Evolutionary conservation across 106 monocot genomes (phyloP).

Genomic region (Allium sativum): DNA sequence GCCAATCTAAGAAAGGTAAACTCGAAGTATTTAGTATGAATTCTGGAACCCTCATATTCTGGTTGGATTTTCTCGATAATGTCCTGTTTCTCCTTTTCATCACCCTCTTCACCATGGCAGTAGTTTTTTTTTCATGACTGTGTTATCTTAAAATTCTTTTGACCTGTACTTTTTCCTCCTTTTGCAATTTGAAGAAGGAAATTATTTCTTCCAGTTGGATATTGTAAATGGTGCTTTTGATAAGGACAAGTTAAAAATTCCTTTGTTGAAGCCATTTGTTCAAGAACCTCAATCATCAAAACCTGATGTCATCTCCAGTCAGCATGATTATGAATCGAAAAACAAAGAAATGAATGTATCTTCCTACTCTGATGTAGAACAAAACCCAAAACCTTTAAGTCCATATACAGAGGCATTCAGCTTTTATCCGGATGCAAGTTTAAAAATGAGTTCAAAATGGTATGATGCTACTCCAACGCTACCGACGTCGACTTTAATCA

Average conservation of each 20-base stretch:
- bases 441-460: constrained; percentile 4
- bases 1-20: too few relatives aligned
- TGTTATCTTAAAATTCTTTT: too few relatives aligned
- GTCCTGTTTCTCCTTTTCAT: too few relatives aligned
- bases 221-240: too few relatives aligned
- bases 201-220: too few relatives aligned
- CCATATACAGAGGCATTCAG: constrained; percentile 1
- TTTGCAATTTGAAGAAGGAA: too few relatives aligned
- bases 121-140: too few relatives aligned
- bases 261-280: neutral
- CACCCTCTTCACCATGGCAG: too few relatives aligned
- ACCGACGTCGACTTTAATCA: neutral
- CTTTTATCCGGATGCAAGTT: constrained; percentile 3
- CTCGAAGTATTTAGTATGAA: too few relatives aligned
- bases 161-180: too few relatives aligned
- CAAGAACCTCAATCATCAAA: neutral
- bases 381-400: neutral
- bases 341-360: neutral
- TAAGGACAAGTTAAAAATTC: neutral
- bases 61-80: too few relatives aligned
- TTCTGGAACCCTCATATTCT: too few relatives aligned
- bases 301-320: neutral
- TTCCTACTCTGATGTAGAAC: neutral
- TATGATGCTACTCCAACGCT: neutral
- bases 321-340: neutral